These are phyloP conservation scores for Daldinia concentrica DNA, from an alignment of 495 filamentous ascomycete genomes.

Conservation along the genomic window DNA sequence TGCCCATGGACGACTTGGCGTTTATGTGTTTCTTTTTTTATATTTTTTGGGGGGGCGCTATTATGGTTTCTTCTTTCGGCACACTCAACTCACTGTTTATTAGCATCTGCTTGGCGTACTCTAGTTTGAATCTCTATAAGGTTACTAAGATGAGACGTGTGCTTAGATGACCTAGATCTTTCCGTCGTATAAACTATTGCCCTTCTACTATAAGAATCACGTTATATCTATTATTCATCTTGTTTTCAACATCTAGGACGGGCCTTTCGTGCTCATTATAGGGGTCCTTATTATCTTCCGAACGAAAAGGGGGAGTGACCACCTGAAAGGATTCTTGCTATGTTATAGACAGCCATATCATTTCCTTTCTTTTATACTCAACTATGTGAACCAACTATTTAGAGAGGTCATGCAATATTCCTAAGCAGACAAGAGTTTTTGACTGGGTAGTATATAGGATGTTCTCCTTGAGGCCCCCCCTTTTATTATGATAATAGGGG, in stretches of 20 bases:
- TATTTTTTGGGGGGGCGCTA: background rate
- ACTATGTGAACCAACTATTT: background rate
- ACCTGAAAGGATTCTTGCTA: background rate
- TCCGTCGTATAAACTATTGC: background rate
- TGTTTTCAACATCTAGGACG: background rate
- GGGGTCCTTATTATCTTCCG: background rate
- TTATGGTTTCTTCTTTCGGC: background rate
- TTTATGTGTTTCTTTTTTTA: constrained; percentile 15
- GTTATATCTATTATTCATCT: background rate
- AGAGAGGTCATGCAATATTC: too few species aligned
- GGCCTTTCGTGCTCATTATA: background rate
- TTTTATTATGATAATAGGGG: background rate
- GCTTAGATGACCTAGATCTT: background rate
- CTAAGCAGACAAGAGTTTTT: too few species aligned
- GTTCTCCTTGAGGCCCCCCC: background rate
- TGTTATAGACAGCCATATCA: background rate
- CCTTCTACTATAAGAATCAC: too few species aligned
- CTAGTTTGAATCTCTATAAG: background rate
- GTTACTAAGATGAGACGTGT: background rate
- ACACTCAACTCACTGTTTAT: constrained; percentile 1
- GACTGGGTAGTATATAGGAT: too few species aligned
- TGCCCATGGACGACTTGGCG: constrained; percentile 2
- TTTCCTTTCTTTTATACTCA: background rate
- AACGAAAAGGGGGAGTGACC: background rate
- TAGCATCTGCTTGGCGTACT: background rate